Percentiles rank a stretch among this genome's conserved stretches.
phyloP scores from a whole-genome alignment of 768 basidiomycete species.

The Sporobolomyces phaffii region DNA sequence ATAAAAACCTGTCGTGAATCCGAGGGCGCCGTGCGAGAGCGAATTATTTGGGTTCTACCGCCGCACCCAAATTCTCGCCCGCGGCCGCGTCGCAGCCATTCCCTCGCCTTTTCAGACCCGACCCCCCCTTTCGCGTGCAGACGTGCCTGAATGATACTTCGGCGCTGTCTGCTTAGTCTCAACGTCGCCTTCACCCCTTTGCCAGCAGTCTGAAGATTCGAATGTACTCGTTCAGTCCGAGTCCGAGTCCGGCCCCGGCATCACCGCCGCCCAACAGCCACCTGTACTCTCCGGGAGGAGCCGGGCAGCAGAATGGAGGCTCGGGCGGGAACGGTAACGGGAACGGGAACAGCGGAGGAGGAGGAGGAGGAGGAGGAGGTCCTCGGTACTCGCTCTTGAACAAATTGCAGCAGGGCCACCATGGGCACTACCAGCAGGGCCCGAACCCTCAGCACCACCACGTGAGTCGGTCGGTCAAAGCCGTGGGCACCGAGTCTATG shows the following conservation, averaged over 20 bases:
- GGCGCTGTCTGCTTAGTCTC: not conserved
- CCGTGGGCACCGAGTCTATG: not conserved
- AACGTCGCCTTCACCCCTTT: not conserved
- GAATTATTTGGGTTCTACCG: too few species aligned
- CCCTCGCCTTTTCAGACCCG: too few species aligned
- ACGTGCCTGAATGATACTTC: slow-evolving; percentile 13
- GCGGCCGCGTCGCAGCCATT: too few species aligned
- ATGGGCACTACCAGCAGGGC: slow-evolving; percentile 20
- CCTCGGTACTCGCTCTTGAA: slow-evolving; percentile 28
- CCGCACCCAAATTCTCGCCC: too few species aligned
- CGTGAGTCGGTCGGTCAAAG: slow-evolving; percentile 1
- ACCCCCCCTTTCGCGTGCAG: too few species aligned
- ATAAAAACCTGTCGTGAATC: too few species aligned
- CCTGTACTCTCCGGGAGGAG: slow-evolving; percentile 17
- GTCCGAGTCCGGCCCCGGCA: slow-evolving; percentile 27
- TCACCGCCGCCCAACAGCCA: slow-evolving; percentile 25
- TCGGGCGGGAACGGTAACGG: not conserved
- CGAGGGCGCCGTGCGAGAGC: too few species aligned
- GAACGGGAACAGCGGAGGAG: not conserved
- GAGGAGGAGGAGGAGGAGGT: not conserved
- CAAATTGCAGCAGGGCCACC: slow-evolving; percentile 31
- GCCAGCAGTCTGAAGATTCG: too few species aligned
- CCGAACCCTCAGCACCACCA: slow-evolving; percentile 16
- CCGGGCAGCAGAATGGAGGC: not conserved
- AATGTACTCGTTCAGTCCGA: slow-evolving; percentile 24